Base-by-base conservation (phyloP, 305 asterid genomes). In the Fraxinus sp. region DNA sequence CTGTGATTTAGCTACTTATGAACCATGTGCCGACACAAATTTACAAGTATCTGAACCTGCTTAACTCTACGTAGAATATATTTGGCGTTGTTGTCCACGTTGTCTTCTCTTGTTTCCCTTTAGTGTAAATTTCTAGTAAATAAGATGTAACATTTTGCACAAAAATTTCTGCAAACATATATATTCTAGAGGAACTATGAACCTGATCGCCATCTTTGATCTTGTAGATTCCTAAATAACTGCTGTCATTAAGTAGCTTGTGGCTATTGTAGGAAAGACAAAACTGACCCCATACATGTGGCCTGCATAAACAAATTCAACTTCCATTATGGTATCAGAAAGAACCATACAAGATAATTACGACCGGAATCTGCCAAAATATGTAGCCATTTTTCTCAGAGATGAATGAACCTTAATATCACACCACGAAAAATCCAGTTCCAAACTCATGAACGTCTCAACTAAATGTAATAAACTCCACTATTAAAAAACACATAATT, bases 181-280 rank as follows among this genome's bases (percentile, higher is more conserved):
- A 68, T 75, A 33, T 39, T 57, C 55, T n/a, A 30, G 41, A 77
- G 46, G 41, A 26, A 83, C 9, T 78, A 83, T 86, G 75, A 85
- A 93, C 98, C 98, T 94, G 87, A 86, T 94, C 97, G 13, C 97
- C 98, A 84, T 94, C 97, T 86, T 85, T 88, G 81, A 93, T 92
- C 89, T 93, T 92, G 33, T 92, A 78, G 88, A 83, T 80, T 83
- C 90, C 90, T 43, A 95, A 86, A 71, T 82, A 85, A 87, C 92
- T 95, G 20, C 83, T 79, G 82, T 92, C 95, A 33, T 22, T 62
- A 80, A 94, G 83, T 84, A 95, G 89, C 82, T 88, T 93, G 87
- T 92, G 91, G 49, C 95, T 91, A 49, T 89, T 89, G 74, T 92
- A 92, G 86, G 90, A 90, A 78, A 95, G 91, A 83, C 98, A 95